Conservation (phyloP, 2,329 filamentous ascomycete genomes). For the Magnaporthiopsis rhizophila region DNA sequence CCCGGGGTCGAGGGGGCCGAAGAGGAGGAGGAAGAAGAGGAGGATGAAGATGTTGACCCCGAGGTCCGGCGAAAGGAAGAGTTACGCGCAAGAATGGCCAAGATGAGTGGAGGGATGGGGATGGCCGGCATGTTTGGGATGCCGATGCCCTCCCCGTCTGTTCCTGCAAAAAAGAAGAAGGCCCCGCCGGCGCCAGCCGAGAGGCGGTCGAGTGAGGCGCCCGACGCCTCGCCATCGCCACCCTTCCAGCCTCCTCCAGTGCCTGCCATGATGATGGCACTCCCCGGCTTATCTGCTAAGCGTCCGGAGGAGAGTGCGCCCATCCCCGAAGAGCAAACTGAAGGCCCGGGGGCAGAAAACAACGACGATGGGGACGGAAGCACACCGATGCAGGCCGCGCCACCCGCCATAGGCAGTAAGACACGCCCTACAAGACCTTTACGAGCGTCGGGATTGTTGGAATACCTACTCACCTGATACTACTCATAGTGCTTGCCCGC, state of each 20-base stretch:
- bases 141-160: slow-evolving; percentile 45
- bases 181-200: slow-evolving; percentile 26
- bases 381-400: slow-evolving; percentile 21
- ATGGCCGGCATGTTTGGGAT: slow-evolving; percentile 92
- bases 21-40: slow-evolving; percentile 63
- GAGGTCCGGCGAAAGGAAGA: slow-evolving; percentile 81
- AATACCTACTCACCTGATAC: neutral
- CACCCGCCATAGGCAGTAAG: slow-evolving; percentile 11
- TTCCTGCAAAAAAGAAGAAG: slow-evolving; percentile 51
- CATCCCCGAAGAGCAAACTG: slow-evolving; percentile 38
- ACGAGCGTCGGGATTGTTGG: neutral
- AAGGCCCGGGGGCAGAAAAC: slow-evolving; percentile 10
- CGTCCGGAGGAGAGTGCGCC: slow-evolving; percentile 33
- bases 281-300: slow-evolving; percentile 64
- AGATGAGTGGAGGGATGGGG: slow-evolving; percentile 96
- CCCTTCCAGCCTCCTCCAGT: slow-evolving; percentile 43
- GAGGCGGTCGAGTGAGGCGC: slow-evolving; percentile 34
- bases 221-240: slow-evolving; percentile 36
- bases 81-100: slow-evolving; percentile 90
- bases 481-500: neutral
- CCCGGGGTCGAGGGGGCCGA: slow-evolving; percentile 38
- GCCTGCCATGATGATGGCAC: slow-evolving; percentile 53
- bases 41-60: slow-evolving; percentile 80
- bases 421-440: neutral
- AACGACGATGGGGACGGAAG: slow-evolving; percentile 27